Evolutionary conservation across 345 rosid species (phyloP).

Genomic region (Eutrema heterophyllum): DNA sequence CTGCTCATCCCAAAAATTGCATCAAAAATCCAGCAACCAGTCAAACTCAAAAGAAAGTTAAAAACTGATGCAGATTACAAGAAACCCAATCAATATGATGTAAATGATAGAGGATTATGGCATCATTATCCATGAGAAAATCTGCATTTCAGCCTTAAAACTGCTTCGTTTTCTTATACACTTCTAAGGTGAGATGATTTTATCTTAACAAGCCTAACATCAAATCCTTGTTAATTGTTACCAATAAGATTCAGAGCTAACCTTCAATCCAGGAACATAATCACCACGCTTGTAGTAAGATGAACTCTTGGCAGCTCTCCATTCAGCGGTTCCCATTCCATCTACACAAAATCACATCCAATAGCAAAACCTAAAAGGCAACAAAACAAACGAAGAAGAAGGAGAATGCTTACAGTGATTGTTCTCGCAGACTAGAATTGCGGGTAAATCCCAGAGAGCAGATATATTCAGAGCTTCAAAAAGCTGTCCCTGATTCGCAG

Average conservation of each 20-base stretch:
- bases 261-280: constrained; percentile 97
- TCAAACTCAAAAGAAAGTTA: not conserved
- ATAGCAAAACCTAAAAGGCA: not conserved
- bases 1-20: constrained; percentile 27
- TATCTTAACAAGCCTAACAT: not conserved
- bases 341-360: constrained; percentile 38
- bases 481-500: constrained; percentile 97
- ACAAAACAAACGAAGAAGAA: not conserved
- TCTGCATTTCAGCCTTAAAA: not conserved
- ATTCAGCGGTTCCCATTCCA: constrained; percentile 99
- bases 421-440: constrained; percentile 90
- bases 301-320: constrained; percentile 96
- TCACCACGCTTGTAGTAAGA: constrained; percentile 96
- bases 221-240: not conserved
- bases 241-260: constrained; percentile 23
- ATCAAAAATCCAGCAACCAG: not conserved
- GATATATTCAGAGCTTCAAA: constrained; percentile 90
- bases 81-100: not conserved
- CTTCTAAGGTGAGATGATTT: not conserved
- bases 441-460: constrained; percentile 97
- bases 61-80: not conserved
- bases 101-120: not conserved
- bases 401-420: constrained; percentile 63
- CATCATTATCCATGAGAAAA: not conserved
- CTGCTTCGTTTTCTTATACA: not conserved